Evolutionary conservation across 345 rosid genomes (phyloP), one percentile per base, ranked within the genome.

Genomic region (Melaleuca quinquenervia): DNA sequence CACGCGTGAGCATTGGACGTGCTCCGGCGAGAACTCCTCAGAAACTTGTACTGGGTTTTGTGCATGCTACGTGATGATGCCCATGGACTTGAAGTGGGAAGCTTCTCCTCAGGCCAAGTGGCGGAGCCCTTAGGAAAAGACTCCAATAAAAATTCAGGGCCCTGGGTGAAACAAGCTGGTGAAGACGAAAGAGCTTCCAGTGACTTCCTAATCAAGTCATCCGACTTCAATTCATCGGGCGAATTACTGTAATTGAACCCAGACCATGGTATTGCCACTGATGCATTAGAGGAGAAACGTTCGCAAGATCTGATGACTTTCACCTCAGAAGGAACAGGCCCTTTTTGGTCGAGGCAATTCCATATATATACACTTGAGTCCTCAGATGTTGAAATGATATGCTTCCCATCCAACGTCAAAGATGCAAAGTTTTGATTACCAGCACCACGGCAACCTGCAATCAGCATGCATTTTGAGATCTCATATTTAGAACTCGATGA

Each of bases 31-130:
- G 98, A 96, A n/a, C 92, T 88, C 85, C 90, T 90, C 64, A 97
- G 91, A 64, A 97, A 90, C 80, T 91, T 92, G 90, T 87, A 92
- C 80, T 94, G 96, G 48, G 96, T 93, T 89, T 90, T 94, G 58
- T 93, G 93, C 87, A 95, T 89, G 4, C 92, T 82, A 60, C 92
- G 87, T 44, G 93, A 89, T 12, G 90, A 70, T 50, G 92, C 87
- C 76, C 53, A 82, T 16, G 92, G 87, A 85, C 89, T 90, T 1
- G 95, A 90, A 50, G 87, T 15, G 32, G 92, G 96, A 83, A 97
- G 98, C 91, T 92, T 92, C 91, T 97, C 99, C 88, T 97, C 99
- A 0, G 99, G 99, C 98, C 98, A 97, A 24, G 99, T 97, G 0
- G 98, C 98, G 1, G 98, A 91, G 62, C 97, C 95, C 87, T 94